These are phyloP conservation scores for Dendrobium officinale DNA, from an alignment of 106 monocot genomes.

Conservation along the genomic window DNA sequence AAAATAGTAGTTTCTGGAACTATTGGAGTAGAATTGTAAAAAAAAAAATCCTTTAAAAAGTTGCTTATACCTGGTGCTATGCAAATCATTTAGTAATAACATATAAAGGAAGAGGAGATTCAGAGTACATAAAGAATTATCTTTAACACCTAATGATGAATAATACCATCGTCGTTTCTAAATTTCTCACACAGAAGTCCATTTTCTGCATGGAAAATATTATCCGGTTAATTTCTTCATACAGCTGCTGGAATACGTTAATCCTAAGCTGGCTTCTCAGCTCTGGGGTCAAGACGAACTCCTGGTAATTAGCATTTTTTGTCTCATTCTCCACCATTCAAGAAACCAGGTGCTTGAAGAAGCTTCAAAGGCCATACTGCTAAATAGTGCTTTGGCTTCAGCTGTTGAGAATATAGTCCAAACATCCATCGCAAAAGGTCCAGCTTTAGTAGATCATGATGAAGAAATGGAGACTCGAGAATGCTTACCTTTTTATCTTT, in stretches of 20 bases:
- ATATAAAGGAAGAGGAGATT: too few species aligned
- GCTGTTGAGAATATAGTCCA: constrained; percentile 43
- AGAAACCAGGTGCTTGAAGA: constrained; percentile 47
- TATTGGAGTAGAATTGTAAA: too few species aligned
- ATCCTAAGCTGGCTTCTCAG: constrained; percentile 24
- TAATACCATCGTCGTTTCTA: background rate
- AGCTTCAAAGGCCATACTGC: constrained; percentile 67
- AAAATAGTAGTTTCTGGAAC: too few species aligned
- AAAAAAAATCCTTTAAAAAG: too few species aligned
- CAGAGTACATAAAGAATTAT: too few species aligned
- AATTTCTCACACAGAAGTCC: background rate
- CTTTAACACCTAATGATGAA: too few species aligned
- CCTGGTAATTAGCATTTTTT: constrained; percentile 55
- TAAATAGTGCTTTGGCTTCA: constrained; percentile 43
- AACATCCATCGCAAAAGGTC: constrained; percentile 55
- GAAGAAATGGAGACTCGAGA: constrained; percentile 48
- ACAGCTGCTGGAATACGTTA: constrained; percentile 55
- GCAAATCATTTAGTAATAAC: too few species aligned
- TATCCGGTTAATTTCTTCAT: constrained; percentile 15
- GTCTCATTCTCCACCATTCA: constrained; percentile 63
- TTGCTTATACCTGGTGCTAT: too few species aligned
- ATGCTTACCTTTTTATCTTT: constrained; percentile 48
- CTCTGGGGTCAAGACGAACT: constrained; percentile 31
- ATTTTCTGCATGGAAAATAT: background rate
- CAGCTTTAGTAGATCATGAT: constrained; percentile 49